These are phyloP conservation scores for Shiraia bambusicola DNA, from an alignment of 2,329 filamentous ascomycete species.

Conservation along the genomic window DNA sequence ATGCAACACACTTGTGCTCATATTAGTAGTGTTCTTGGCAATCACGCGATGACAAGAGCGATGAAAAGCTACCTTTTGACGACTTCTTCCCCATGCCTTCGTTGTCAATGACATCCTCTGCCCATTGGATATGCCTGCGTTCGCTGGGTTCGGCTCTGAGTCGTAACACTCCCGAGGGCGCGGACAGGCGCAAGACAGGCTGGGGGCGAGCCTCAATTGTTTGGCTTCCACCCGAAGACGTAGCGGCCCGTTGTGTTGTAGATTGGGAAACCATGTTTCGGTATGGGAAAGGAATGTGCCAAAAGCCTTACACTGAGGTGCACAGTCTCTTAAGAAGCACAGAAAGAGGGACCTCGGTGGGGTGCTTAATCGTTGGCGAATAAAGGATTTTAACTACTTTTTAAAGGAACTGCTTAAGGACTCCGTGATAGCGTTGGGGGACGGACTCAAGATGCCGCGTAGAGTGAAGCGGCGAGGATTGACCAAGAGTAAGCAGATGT, in stretches of 20 bases:
- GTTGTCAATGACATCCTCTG: constrained; percentile 90
- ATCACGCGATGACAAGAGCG: not conserved
- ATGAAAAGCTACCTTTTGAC: constrained; percentile 71
- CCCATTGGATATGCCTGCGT: constrained; percentile 79
- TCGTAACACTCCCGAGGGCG: constrained; percentile 41
- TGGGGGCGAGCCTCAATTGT: constrained; percentile 30
- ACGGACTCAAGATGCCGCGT: constrained; percentile 13
- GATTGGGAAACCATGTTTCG: constrained; percentile 26
- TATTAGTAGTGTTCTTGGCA: constrained; percentile 3
- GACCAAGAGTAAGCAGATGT: constrained; percentile 15
- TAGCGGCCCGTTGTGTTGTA: constrained; percentile 21
- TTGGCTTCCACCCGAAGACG: constrained; percentile 25
- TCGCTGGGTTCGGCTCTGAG: constrained; percentile 47
- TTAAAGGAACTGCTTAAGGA: constrained; percentile 5
- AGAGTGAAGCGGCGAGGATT: constrained; percentile 8
- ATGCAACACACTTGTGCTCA: constrained; percentile 84
- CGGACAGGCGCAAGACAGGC: constrained; percentile 36
- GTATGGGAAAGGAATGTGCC: constrained; percentile 69
- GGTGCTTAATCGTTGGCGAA: not conserved
- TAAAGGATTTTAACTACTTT: constrained; percentile 1
- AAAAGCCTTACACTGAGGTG: constrained; percentile 54
- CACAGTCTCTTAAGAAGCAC: constrained; percentile 59
- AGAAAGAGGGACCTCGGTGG: constrained; percentile 7
- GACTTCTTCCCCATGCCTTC: constrained; percentile 92
- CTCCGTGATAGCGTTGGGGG: not conserved